Percentiles rank a stretch among this genome's conserved stretches.
Evolutionary conservation across 2,329 filamentous ascomycete genomes (phyloP).

Genomic region (Ramichloridium luteum): DNA sequence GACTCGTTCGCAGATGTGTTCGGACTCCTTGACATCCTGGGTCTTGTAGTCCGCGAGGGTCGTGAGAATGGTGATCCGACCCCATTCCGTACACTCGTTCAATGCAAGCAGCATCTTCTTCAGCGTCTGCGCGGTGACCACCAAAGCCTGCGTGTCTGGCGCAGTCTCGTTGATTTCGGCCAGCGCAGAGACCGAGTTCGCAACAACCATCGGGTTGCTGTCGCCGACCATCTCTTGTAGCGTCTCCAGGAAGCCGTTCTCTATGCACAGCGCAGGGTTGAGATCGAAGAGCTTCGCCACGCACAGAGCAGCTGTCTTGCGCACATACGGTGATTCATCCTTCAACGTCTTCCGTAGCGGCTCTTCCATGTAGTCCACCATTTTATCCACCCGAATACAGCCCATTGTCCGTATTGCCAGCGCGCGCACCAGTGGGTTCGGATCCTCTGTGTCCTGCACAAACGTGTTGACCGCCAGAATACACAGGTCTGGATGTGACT

Average conservation of each 20-base stretch:
- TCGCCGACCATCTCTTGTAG: slow-evolving; percentile 94
- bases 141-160: slow-evolving; percentile 76
- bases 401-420: slow-evolving; percentile 97
- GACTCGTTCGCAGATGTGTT: slow-evolving; percentile 95
- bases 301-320: slow-evolving; percentile 95
- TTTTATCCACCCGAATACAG: slow-evolving; percentile 95
- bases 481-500: slow-evolving; percentile 95
- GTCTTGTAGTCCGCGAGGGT: slow-evolving; percentile 82
- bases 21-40: slow-evolving; percentile 82
- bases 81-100: slow-evolving; percentile 98
- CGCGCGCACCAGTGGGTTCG: slow-evolving; percentile 88
- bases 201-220: slow-evolving; percentile 97
- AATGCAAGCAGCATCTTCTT: slow-evolving; percentile 95
- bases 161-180: slow-evolving; percentile 83
- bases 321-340: slow-evolving; percentile 95
- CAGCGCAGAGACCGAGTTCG: slow-evolving; percentile 88
- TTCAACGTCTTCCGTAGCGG: slow-evolving; percentile 87
- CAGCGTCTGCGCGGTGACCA: slow-evolving; percentile 68
- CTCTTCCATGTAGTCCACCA: slow-evolving; percentile 99
- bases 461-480: slow-evolving; percentile 99
- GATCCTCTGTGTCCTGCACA: slow-evolving; percentile 97
- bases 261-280: slow-evolving; percentile 81
- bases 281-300: slow-evolving; percentile 96
- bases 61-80: slow-evolving; percentile 80
- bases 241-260: slow-evolving; percentile 90